phyloP scores from a whole-genome alignment of 176 grass and related monocot species.

The Melocanna baccifera region DNA sequence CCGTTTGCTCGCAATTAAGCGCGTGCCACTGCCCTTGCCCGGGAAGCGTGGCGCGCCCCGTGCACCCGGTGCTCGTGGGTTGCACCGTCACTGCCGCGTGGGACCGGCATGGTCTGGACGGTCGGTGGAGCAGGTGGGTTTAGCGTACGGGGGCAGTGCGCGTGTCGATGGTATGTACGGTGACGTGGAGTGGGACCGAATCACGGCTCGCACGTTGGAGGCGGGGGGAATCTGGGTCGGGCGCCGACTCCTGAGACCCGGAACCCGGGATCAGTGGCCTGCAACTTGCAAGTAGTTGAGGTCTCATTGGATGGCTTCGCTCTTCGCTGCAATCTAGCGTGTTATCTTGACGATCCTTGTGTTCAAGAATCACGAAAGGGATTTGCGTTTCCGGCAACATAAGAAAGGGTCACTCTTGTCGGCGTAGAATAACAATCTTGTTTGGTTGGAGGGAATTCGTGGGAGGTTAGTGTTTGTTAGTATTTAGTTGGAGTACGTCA shows the following conservation, averaged over 20 bases:
- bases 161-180: slow-evolving; percentile 28
- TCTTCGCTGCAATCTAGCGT: neutral
- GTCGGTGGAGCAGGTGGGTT: neutral
- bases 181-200: slow-evolving; percentile 42
- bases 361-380: neutral
- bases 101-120: neutral
- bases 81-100: neutral
- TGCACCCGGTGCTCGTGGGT: slow-evolving; percentile 29
- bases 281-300: neutral
- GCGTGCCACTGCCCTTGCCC: slow-evolving; percentile 48
- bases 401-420: neutral
- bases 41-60: slow-evolving; percentile 29
- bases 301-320: neutral
- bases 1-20: slow-evolving; percentile 41
- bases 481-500: neutral
- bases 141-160: neutral
- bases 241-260: neutral
- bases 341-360: neutral
- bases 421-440: neutral
- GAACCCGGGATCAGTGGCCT: neutral
- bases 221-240: neutral
- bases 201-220: slow-evolving; percentile 50
- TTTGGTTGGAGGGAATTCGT: neutral
- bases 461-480: neutral
- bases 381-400: neutral